A percentile compares a stretch with the other conserved stretches of the same genome.
These are phyloP conservation scores for Pseudonectria foliicola DNA, from an alignment of 2,329 filamentous ascomycete genomes.

Conservation along the genomic window DNA sequence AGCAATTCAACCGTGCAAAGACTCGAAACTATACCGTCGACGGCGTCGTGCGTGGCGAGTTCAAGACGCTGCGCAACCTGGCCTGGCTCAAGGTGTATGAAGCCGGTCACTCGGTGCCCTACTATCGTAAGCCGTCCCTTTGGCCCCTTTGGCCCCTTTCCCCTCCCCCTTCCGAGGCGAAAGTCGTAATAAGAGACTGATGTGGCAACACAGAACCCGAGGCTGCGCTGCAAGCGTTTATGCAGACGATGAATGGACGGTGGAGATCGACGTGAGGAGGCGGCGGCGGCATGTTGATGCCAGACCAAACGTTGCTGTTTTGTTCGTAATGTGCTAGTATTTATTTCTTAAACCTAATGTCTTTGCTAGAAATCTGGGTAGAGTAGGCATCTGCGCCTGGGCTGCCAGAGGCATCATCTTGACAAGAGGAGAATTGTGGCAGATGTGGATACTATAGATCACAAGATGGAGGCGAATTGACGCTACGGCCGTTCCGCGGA, in stretches of 20 bases:
- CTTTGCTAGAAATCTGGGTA: too few relatives aligned
- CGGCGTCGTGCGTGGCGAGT: slow-evolving; percentile 39
- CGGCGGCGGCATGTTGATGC: not conserved
- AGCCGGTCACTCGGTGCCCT: slow-evolving; percentile 49
- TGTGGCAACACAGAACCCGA: slow-evolving; percentile 19
- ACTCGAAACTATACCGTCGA: slow-evolving; percentile 39
- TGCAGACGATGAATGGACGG: slow-evolving; percentile 18
- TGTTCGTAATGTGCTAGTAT: not conserved
- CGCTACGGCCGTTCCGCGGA: not conserved
- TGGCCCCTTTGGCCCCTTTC: too few relatives aligned
- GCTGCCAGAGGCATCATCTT: too few relatives aligned
- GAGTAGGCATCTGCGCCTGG: not conserved
- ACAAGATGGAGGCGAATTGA: too few relatives aligned
- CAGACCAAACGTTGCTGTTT: not conserved
- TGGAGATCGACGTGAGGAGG: slow-evolving; percentile 11
- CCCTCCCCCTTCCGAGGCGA: too few relatives aligned
- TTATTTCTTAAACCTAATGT: too few relatives aligned
- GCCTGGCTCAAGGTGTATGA: slow-evolving; percentile 52
- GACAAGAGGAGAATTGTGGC: too few relatives aligned
- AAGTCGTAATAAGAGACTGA: too few relatives aligned
- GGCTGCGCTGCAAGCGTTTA: slow-evolving; percentile 20
- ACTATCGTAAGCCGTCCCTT: slow-evolving; percentile 28
- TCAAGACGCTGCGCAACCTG: slow-evolving; percentile 47
- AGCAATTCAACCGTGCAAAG: slow-evolving; percentile 28
- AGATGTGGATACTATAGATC: too few relatives aligned